These are phyloP conservation scores for Penicillium oxalicum DNA, from an alignment of 2,329 filamentous ascomycete genomes.

Conservation along the genomic window DNA sequence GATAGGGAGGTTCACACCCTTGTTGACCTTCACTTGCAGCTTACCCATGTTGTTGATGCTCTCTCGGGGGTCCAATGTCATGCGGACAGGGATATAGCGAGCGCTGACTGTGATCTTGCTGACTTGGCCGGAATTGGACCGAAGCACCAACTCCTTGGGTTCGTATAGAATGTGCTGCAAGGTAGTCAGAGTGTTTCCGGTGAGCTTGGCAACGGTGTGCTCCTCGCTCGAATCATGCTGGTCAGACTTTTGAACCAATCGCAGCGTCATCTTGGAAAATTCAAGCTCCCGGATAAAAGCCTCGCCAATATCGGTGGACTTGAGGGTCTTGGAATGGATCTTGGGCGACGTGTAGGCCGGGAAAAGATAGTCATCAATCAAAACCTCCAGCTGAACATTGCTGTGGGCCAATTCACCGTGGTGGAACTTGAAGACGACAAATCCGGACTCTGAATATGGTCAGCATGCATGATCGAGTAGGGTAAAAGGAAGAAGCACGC, in stretches of 20 bases:
- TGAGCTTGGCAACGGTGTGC: constrained; percentile 71
- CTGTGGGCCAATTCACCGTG: constrained; percentile 76
- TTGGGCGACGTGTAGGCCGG: constrained; percentile 78
- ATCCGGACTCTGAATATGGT: constrained; percentile 64
- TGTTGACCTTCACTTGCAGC: constrained; percentile 85
- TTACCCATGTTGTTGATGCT: constrained; percentile 99
- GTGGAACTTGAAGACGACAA: constrained; percentile 90
- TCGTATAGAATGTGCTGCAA: constrained; percentile 89
- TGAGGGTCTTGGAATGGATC: constrained; percentile 61
- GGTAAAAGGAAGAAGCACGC: neutral
- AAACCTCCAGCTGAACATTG: constrained; percentile 73
- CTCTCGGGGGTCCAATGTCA: constrained; percentile 88
- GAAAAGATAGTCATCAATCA: constrained; percentile 93
- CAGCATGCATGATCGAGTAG: constrained; percentile 21
- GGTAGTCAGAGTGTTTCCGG: constrained; percentile 78
- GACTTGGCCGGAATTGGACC: constrained; percentile 66
- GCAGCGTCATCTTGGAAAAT: constrained; percentile 85
- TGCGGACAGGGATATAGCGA: constrained; percentile 90
- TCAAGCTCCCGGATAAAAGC: constrained; percentile 97
- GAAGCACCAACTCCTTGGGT: constrained; percentile 73
- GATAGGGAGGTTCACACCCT: constrained; percentile 79
- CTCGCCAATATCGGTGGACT: constrained; percentile 89
- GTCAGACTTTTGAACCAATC: constrained; percentile 74
- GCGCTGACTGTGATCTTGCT: constrained; percentile 84
- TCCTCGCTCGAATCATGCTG: constrained; percentile 63